Conservation (phyloP, 768 basidiomycete species). For the Pleurotus giganteus region DNA sequence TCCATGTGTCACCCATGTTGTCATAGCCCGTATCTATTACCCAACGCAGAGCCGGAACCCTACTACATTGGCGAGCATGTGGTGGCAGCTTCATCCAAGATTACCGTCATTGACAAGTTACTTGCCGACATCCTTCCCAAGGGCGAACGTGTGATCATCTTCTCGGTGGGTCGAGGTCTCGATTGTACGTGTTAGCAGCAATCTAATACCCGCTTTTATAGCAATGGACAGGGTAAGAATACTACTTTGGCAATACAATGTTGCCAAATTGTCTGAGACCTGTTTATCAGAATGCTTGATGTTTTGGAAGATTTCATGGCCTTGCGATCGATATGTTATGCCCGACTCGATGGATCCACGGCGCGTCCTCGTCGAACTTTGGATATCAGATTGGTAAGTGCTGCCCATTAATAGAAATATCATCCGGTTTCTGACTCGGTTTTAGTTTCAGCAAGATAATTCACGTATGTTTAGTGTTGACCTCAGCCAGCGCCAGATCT, state of each 20-base stretch:
- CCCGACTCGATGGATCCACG: slow-evolving; percentile 58
- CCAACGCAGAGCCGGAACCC: slow-evolving; percentile 46
- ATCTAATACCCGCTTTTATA: slow-evolving; percentile 19
- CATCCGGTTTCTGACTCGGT: not conserved
- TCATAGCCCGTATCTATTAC: slow-evolving; percentile 52
- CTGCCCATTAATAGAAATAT: not conserved
- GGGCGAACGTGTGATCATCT: slow-evolving; percentile 65
- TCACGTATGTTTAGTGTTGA: slow-evolving; percentile 36
- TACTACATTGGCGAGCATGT: slow-evolving; percentile 54
- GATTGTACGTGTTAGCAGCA: not conserved
- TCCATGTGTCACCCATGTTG: slow-evolving; percentile 8
- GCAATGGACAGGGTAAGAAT: slow-evolving; percentile 56
- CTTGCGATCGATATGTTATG: slow-evolving; percentile 56
- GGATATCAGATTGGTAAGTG: slow-evolving; percentile 53
- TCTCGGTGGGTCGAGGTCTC: slow-evolving; percentile 44
- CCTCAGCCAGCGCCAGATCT: not conserved
- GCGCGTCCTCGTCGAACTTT: slow-evolving; percentile 51
- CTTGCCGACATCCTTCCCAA: slow-evolving; percentile 53
- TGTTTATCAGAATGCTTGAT: slow-evolving; percentile 56
- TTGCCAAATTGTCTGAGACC: not conserved
- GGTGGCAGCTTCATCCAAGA: slow-evolving; percentile 54
- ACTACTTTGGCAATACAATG: not conserved
- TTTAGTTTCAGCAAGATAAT: slow-evolving; percentile 55
- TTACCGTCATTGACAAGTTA: slow-evolving; percentile 58
- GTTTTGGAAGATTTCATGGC: slow-evolving; percentile 66